Evolutionary conservation across 305 asterid genomes (phyloP).

Genomic region (Plantago rigida): DNA sequence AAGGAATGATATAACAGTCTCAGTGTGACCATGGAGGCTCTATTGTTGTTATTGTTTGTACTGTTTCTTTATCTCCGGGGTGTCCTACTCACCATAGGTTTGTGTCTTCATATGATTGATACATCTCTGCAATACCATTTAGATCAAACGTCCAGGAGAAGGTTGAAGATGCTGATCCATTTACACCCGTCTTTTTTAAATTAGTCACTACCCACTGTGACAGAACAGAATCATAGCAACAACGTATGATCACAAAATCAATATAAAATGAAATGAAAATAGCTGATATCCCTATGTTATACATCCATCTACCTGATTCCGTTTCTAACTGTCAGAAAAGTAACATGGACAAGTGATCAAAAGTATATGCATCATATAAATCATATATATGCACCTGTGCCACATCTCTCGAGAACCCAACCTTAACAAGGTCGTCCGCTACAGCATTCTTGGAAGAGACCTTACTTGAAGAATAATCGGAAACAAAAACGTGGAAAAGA

Average conservation of each 20-base stretch:
- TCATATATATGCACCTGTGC: no score
- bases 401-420: no score
- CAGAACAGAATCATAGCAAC: constrained; percentile 19
- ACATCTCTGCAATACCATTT: constrained; percentile 81
- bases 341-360: no score
- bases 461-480: no score
- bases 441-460: no score
- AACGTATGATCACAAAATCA: neutral
- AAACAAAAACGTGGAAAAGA: no score
- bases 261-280: constrained; percentile 10
- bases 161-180: constrained; percentile 54
- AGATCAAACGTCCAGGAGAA: constrained; percentile 77
- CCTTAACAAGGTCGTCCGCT: no score
- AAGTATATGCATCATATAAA: no score
- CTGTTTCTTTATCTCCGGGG: neutral
- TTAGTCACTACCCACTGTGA: constrained; percentile 90
- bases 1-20: constrained; percentile 8
- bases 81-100: constrained; percentile 55
- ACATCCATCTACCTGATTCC: neutral
- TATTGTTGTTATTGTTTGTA: neutral
- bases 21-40: constrained; percentile 7
- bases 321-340: no score
- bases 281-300: neutral
- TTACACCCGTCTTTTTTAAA: constrained; percentile 46
- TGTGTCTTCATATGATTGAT: constrained; percentile 82